A percentile compares a stretch with the other conserved stretches of the same genome.
Evolutionary conservation across 1,284 basidiomycete species (phyloP).

Genomic region (Hymenochaete sp.): DNA sequence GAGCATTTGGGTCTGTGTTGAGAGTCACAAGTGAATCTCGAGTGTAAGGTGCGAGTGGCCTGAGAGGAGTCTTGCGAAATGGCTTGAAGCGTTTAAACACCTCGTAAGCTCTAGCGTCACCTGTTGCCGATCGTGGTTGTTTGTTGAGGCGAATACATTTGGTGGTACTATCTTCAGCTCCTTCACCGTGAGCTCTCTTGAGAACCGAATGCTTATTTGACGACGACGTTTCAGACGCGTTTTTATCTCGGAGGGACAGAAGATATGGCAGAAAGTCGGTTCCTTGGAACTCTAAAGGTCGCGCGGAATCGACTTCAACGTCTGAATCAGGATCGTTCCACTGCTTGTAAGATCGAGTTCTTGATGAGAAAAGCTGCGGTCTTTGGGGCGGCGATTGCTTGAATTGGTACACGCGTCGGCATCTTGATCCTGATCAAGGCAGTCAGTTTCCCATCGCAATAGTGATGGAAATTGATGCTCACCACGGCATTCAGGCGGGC

Average conservation of each 20-base stretch:
- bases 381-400: background rate
- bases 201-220: too few relatives aligned
- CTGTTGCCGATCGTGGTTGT: background rate
- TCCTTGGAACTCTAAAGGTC: slow-evolving; percentile 36
- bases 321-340: slow-evolving; percentile 24
- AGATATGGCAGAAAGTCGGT: slow-evolving; percentile 25
- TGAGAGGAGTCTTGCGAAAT: slow-evolving; percentile 23
- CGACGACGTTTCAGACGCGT: too few relatives aligned
- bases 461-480: too few relatives aligned
- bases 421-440: too few relatives aligned
- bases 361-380: background rate
- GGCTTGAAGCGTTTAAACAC: slow-evolving; percentile 11
- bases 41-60: slow-evolving; percentile 37
- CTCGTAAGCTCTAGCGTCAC: background rate
- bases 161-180: slow-evolving; percentile 19
- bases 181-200: slow-evolving; percentile 20
- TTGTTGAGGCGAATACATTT: slow-evolving; percentile 24
- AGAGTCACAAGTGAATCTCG: slow-evolving; percentile 23
- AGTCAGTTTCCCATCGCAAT: too few relatives aligned
- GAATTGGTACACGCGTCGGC: background rate
- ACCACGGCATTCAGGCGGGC: too few relatives aligned
- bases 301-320: slow-evolving; percentile 28
- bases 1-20: slow-evolving; percentile 29
- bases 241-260: background rate
- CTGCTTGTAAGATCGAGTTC: slow-evolving; percentile 29